phyloP scores from a whole-genome alignment of 164 flowering plant species.

The Dillenia turbinata region DNA sequence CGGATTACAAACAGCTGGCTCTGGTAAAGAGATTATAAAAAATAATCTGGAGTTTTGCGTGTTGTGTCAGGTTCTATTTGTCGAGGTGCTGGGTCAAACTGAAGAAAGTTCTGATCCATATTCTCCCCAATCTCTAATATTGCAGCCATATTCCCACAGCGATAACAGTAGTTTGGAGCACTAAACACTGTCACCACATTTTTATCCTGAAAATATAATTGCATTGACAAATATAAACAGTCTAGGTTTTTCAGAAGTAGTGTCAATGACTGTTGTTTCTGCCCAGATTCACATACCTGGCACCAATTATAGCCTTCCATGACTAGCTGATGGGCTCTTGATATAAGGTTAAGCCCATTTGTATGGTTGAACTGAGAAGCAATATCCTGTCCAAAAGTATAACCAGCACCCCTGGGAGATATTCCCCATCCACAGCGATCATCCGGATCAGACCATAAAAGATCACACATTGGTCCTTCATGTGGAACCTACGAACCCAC shows the following conservation, averaged over 20 bases:
- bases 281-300: constrained; percentile 44
- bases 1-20: constrained; percentile 15
- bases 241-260: background rate
- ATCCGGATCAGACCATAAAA: constrained; percentile 88
- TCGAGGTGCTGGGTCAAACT: constrained; percentile 87
- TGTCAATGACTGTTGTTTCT: background rate
- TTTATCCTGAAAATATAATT: constrained; percentile 41
- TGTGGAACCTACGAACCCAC: constrained; percentile 59
- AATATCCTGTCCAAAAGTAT: constrained; percentile 86
- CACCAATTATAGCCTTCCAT: constrained; percentile 90
- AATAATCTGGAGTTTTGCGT: constrained; percentile 89
- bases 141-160: constrained; percentile 94
- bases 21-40: constrained; percentile 41
- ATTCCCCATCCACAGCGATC: constrained; percentile 92
- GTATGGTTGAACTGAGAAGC: constrained; percentile 78
- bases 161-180: constrained; percentile 88
- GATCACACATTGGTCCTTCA: constrained; percentile 94
- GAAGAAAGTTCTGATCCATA: constrained; percentile 84
- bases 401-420: constrained; percentile 88
- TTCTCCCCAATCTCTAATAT: constrained; percentile 84
- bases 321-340: constrained; percentile 90
- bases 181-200: constrained; percentile 83
- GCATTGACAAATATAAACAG: background rate
- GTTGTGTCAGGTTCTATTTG: constrained; percentile 81
- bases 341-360: constrained; percentile 68